A percentile compares a stretch with the other conserved stretches of the same genome.
Evolutionary conservation across 108 stramenopile genomes (phyloP).

Genomic region (Epithemia pelagica): DNA sequence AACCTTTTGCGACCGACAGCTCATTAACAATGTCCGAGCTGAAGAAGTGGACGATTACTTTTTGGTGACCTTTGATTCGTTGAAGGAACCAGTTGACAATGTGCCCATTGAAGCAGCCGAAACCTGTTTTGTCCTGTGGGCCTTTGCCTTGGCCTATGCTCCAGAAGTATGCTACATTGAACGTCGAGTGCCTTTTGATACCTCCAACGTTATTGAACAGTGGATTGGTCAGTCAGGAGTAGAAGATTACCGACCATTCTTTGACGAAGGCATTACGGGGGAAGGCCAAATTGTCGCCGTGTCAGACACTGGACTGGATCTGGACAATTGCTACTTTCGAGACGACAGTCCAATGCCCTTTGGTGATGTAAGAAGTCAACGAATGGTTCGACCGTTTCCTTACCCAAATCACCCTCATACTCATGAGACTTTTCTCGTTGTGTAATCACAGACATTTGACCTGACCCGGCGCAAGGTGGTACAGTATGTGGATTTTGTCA

Average conservation of each 20-base stretch:
- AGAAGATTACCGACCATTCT: slow-evolving; percentile 25
- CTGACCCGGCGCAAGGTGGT: slow-evolving; percentile 26
- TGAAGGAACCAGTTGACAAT: neutral
- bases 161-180: slow-evolving; percentile 6
- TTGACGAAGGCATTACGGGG: slow-evolving; percentile 25
- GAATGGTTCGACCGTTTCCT: neutral
- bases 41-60: neutral
- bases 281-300: slow-evolving; percentile 30
- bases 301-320: slow-evolving; percentile 34
- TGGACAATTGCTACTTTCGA: slow-evolving; percentile 37
- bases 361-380: neutral
- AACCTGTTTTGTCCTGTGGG: neutral
- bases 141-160: slow-evolving; percentile 1
- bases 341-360: slow-evolving; percentile 11
- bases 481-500: slow-evolving; percentile 32
- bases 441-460: neutral
- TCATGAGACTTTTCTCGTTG: neutral
- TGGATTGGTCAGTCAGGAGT: slow-evolving; percentile 24
- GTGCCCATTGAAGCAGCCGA: neutral
- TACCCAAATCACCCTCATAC: slow-evolving; percentile 1
- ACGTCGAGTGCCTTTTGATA: neutral
- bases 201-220: neutral
- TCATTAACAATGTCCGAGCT: neutral
- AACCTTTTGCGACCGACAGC: neutral
- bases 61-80: neutral